phyloP scores from a whole-genome alignment of 768 basidiomycete species.

The Phlegmacium glaucopus region DNA sequence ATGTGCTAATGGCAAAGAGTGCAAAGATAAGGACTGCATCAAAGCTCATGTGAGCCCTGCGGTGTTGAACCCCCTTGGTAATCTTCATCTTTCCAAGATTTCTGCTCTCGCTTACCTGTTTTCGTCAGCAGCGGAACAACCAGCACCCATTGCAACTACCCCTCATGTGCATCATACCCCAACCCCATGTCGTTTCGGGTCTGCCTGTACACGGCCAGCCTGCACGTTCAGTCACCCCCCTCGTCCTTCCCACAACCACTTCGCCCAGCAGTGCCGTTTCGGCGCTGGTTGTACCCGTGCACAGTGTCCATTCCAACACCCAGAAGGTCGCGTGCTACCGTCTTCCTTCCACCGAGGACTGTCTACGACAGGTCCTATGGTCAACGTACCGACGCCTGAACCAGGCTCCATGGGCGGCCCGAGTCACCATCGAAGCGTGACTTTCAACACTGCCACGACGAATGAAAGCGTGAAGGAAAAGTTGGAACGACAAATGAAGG shows the following conservation, averaged over 20 bases:
- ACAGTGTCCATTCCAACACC: conserved; percentile 89
- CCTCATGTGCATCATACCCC: conserved; percentile 26
- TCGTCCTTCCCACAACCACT: conserved; percentile 33
- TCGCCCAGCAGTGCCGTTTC: conserved; percentile 69
- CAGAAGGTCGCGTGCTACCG: conserved; percentile 79
- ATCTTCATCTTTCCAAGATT: conserved; percentile 12
- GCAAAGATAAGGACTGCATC: conserved; percentile 91
- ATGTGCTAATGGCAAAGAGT: conserved; percentile 85
- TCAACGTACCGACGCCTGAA: conserved; percentile 59
- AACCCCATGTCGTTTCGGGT: conserved; percentile 65
- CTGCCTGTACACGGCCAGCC: conserved; percentile 62
- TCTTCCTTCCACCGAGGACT: conserved; percentile 79
- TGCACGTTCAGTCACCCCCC: conserved; percentile 71
- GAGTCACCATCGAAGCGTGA: conserved; percentile 68
- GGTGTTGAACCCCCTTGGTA: conserved; percentile 64
- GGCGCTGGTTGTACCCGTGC: conserved; percentile 83
- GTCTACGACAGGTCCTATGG: conserved; percentile 54
- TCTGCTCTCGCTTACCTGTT: conserved; percentile 10
- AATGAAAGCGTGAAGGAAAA: conserved; percentile 42
- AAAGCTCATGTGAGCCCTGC: conserved; percentile 92
- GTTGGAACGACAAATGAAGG: conserved; percentile 46
- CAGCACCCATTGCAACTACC: conserved; percentile 32
- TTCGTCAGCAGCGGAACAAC: conserved; percentile 31
- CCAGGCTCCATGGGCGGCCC: conserved; percentile 61
- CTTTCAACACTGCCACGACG: conserved; percentile 51